A percentile compares a stretch with the other conserved stretches of the same genome.
Evolutionary conservation across 257 asterid species (phyloP).

Genomic region (Dorcoceras hygrometricum): DNA sequence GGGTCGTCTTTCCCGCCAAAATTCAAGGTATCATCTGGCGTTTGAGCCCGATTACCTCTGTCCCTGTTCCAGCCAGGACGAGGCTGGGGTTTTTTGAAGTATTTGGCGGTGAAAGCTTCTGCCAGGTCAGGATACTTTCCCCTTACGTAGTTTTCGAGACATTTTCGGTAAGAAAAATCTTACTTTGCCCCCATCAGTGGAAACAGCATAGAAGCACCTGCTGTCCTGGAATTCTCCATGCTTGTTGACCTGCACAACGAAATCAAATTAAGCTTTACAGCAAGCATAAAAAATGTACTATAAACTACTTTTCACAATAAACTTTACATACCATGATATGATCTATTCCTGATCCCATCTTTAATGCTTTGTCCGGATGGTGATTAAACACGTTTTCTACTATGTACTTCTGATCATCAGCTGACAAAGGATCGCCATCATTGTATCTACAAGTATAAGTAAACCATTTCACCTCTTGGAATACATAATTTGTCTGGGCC

Average conservation of each 20-base stretch:
- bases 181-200: constrained; percentile 59
- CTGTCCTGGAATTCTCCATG: constrained; percentile 70
- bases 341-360: constrained; percentile 78
- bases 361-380: constrained; percentile 79
- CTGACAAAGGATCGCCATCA: constrained; percentile 76
- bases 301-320: constrained; percentile 12
- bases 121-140: constrained; percentile 71
- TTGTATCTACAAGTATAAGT: constrained; percentile 51
- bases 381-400: constrained; percentile 66
- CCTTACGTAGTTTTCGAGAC: constrained; percentile 59
- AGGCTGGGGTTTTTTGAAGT: constrained; percentile 61
- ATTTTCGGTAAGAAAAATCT: constrained; percentile 80
- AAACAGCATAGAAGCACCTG: constrained; percentile 76
- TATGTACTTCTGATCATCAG: constrained; percentile 76
- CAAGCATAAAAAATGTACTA: neutral
- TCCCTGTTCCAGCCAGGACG: constrained; percentile 56
- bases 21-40: neutral
- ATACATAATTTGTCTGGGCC: neutral
- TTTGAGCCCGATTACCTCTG: constrained; percentile 20
- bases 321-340: constrained; percentile 59
- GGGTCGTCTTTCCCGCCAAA: neutral
- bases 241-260: constrained; percentile 55
- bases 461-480: constrained; percentile 10
- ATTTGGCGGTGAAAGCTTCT: constrained; percentile 56
- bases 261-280: constrained; percentile 25